phyloP scores from a whole-genome alignment of 345 rosid species.

The Schrenkiella parvula region DNA sequence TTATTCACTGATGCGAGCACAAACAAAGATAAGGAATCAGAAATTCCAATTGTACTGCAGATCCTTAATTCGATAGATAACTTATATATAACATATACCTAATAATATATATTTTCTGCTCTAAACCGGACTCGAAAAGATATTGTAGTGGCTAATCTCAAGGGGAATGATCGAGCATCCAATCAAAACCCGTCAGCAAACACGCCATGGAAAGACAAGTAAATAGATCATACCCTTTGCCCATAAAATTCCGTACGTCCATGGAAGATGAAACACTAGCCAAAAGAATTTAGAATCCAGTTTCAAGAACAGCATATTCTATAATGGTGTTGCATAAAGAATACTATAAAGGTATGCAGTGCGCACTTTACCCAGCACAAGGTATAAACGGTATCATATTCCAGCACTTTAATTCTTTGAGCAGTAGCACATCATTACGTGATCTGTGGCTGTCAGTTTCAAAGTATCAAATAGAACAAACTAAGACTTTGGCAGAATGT shows the following conservation, averaged over 20 bases:
- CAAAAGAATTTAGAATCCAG: background rate
- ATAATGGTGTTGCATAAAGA: background rate
- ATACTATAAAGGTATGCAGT: background rate
- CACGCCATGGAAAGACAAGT: background rate
- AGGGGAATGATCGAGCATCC: background rate
- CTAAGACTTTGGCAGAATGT: background rate
- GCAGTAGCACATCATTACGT: background rate
- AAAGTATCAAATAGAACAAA: background rate
- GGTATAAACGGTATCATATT: constrained; percentile 2
- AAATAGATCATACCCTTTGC: background rate
- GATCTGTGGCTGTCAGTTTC: background rate
- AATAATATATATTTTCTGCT: background rate
- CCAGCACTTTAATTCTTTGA: background rate
- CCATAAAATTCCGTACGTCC: background rate
- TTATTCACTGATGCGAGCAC: background rate
- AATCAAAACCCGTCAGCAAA: background rate
- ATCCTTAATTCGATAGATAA: background rate
- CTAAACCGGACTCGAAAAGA: too few relatives aligned
- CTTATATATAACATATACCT: background rate
- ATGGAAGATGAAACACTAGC: background rate
- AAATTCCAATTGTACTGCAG: background rate
- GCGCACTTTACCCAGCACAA: background rate
- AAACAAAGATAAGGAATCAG: background rate
- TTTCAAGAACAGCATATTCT: constrained; percentile 12
- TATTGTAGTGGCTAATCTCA: background rate